Evolutionary conservation across 2,329 filamentous ascomycete genomes (phyloP).

Genomic region (Botryotinia narcissicola): DNA sequence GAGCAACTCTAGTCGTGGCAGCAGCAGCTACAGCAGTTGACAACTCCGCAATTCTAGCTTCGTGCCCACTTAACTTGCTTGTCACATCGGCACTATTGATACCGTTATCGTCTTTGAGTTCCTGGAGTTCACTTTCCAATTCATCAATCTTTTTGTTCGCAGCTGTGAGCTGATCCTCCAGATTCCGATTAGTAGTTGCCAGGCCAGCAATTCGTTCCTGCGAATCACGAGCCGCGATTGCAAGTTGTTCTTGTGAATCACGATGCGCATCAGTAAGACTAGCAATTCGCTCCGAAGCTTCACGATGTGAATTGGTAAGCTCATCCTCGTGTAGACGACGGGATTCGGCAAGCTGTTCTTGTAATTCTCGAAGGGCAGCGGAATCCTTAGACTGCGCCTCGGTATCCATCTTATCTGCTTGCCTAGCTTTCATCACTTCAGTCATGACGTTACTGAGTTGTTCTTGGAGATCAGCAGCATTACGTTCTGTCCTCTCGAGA

Average conservation of each 20-base stretch:
- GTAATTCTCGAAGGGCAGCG: constrained; percentile 25
- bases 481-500: constrained; percentile 38
- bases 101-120: constrained; percentile 33
- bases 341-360: constrained; percentile 24
- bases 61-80: constrained; percentile 32
- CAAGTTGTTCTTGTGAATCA: constrained; percentile 11
- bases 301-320: constrained; percentile 15
- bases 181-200: constrained; percentile 13
- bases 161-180: constrained; percentile 12
- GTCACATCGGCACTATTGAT: constrained; percentile 35
- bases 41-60: constrained; percentile 32
- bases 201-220: constrained; percentile 16
- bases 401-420: constrained; percentile 29
- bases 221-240: constrained; percentile 12
- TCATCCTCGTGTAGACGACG: constrained; percentile 18
- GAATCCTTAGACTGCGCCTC: constrained; percentile 31
- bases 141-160: constrained; percentile 36
- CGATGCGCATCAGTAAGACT: constrained; percentile 6
- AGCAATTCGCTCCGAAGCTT: constrained; percentile 14
- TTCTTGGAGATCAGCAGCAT: constrained; percentile 36
- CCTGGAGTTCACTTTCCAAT: constrained; percentile 38
- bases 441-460: constrained; percentile 38
- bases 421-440: constrained; percentile 37
- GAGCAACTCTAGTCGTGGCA: constrained; percentile 27
- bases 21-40: constrained; percentile 32